Percentiles rank a stretch among this genome's conserved stretches.
phyloP scores from a whole-genome alignment of 208 protist species.

The Trypanosomatidae sp. region DNA sequence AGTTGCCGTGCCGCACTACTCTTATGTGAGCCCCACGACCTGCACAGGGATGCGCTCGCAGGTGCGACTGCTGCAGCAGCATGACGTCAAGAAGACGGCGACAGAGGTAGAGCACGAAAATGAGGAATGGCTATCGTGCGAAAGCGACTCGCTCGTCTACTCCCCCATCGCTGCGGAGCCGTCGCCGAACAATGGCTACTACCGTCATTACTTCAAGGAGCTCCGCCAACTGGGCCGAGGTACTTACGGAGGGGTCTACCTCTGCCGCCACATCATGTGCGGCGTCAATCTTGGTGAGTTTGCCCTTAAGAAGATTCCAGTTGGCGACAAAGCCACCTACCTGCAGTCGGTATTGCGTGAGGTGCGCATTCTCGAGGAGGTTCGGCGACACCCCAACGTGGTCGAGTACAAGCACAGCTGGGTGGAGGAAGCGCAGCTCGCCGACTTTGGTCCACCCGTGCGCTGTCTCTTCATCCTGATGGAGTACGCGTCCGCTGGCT shows the following conservation, averaged over 20 bases:
- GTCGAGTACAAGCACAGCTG: constrained; percentile 92
- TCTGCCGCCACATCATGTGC: constrained; percentile 86
- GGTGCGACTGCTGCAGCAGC: constrained; percentile 7
- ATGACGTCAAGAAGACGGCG: not conserved
- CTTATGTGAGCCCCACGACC: constrained; percentile 8
- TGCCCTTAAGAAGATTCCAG: constrained; percentile 92
- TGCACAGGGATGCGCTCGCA: not conserved
- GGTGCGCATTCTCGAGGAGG: constrained; percentile 84
- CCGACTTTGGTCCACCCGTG: constrained; percentile 90
- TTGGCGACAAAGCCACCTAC: constrained; percentile 81
- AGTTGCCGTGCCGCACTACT: not conserved
- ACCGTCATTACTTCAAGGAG: constrained; percentile 82
- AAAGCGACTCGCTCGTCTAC: constrained; percentile 16
- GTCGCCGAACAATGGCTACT: constrained; percentile 58
- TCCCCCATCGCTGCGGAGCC: constrained; percentile 15
- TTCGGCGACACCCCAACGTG: constrained; percentile 86
- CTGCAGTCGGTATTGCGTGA: constrained; percentile 80
- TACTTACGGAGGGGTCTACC: constrained; percentile 86
- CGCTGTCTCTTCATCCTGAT: constrained; percentile 91
- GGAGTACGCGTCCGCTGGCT: constrained; percentile 88
- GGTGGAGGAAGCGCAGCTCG: constrained; percentile 78
- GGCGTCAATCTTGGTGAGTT: constrained; percentile 79
- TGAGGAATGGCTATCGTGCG: not conserved
- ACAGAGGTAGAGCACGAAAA: constrained; percentile 1
- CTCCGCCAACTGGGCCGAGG: constrained; percentile 82